Base-by-base conservation (phyloP, 2,329 filamentous ascomycete genomes). In the Trichoderma cornu-damae region DNA sequence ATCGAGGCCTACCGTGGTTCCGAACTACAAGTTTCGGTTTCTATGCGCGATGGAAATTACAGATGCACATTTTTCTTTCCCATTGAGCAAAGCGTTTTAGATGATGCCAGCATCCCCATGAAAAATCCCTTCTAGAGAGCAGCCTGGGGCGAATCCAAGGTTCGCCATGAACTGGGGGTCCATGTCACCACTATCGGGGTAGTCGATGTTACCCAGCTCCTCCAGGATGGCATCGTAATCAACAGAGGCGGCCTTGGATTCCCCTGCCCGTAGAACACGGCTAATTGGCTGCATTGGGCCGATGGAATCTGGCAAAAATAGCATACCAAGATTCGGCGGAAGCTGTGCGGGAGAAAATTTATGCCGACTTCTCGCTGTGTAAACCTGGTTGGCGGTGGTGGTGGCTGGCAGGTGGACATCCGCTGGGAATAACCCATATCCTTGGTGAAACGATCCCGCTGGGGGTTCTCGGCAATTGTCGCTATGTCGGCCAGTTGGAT, bases 101-200 rank as follows among this genome's bases (percentile, higher is more conserved):
- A 37, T 24, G 14, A 37, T 24, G 5, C 52, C 22, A 22, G 52
- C 38, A 8, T 47, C 32, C 8, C 16, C 32, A 22, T 55, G 42
- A 30, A 46, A 55, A 22, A 55, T 22, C 6, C 47, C 52, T 46
- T 55, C 52, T 22, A 55, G 16, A 18, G 52, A 47, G 16, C 42
- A 46, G 1, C 52, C 52, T 30, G 52, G 52, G n/a, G 52, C 52
- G 26, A 55, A 55, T 12, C 52, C 52, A 11, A 55, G 52, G 28
- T 55, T 55, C 52, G 30, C 47, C 52, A 55, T 55, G 16, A 55
- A 55, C 42, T 55, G 52, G 30, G 52, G 42, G 12, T 55, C 52
- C 32, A 55, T 30, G 7, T 37, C 42, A n/a, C 46, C 47, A 6
- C 52, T 55, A n/a, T 55, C 52, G 30, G 32, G 22, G 26, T 55